Percentiles rank a stretch among this genome's conserved stretches.
phyloP scores from a whole-genome alignment of 495 filamentous ascomycete species.

The Penicillium psychrofluorescens region DNA sequence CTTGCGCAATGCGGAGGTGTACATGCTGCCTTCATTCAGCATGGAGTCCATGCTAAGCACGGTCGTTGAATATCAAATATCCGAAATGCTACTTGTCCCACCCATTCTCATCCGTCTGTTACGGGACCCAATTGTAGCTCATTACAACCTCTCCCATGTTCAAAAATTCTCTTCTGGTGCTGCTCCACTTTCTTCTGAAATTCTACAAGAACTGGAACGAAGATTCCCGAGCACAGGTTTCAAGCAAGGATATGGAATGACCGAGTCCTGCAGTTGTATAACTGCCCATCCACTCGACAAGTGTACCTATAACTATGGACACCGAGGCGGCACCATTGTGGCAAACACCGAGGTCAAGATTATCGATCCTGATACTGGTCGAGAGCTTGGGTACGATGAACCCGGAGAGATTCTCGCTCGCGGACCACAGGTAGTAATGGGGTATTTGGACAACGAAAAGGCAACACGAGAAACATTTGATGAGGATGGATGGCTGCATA shows the following conservation, averaged over 20 bases:
- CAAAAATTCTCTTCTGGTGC: constrained; percentile 50
- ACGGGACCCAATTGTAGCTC: constrained; percentile 53
- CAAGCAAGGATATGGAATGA: constrained; percentile 66
- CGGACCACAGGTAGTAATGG: constrained; percentile 51
- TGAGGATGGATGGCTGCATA: constrained; percentile 53
- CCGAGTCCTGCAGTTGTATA: constrained; percentile 57
- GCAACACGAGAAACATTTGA: constrained; percentile 56
- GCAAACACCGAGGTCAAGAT: constrained; percentile 57
- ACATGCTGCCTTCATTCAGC: constrained; percentile 53
- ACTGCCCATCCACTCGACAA: constrained; percentile 47
- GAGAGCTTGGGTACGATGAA: constrained; percentile 37
- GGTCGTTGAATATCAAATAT: constrained; percentile 43
- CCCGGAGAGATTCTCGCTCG: constrained; percentile 55
- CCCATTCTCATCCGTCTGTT: constrained; percentile 64
- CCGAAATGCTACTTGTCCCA: constrained; percentile 58
- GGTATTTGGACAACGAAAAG: constrained; percentile 47
- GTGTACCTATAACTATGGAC: constrained; percentile 49
- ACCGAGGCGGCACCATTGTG: constrained; percentile 53
- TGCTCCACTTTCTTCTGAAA: constrained; percentile 57
- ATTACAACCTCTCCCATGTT: constrained; percentile 50
- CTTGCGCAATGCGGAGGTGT: constrained; percentile 48
- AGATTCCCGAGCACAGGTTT: constrained; percentile 58
- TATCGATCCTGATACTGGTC: constrained; percentile 37
- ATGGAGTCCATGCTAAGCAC: constrained; percentile 49
- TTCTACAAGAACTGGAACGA: constrained; percentile 48